Evolutionary conservation across 1,284 basidiomycete species (phyloP).

Genomic region (Boletus sp.): DNA sequence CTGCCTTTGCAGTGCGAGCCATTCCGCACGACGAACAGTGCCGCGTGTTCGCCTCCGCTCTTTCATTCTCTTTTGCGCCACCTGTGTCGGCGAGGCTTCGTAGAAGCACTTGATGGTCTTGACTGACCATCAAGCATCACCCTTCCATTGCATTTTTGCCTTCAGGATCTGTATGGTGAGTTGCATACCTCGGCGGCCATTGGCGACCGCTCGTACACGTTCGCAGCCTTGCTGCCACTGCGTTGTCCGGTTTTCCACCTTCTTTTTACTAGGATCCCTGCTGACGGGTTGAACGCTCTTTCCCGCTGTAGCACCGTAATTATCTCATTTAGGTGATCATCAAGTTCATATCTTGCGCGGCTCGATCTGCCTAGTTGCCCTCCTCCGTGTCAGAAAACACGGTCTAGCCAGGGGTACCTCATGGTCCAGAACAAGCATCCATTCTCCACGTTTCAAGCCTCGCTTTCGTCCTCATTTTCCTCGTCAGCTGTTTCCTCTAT

Average conservation of each 20-base stretch:
- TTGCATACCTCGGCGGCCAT: slow-evolving; percentile 7
- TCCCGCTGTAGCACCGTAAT: slow-evolving; percentile 30
- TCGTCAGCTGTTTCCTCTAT: slow-evolving; percentile 40
- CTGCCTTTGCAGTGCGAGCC: slow-evolving; percentile 6
- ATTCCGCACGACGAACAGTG: slow-evolving; percentile 17
- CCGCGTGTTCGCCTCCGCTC: slow-evolving; percentile 19
- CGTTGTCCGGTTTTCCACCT: slow-evolving; percentile 33
- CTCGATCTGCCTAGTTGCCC: slow-evolving; percentile 21
- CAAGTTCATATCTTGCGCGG: slow-evolving; percentile 26
- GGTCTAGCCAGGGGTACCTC: slow-evolving; percentile 29
- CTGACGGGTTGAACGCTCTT: slow-evolving; percentile 19
- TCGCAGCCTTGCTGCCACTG: slow-evolving; percentile 37
- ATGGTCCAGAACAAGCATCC: slow-evolving; percentile 35
- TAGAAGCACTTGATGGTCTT: slow-evolving; percentile 26
- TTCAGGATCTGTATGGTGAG: slow-evolving; percentile 28
- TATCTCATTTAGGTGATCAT: slow-evolving; percentile 31
- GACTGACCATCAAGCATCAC: slow-evolving; percentile 22
- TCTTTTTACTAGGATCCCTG: slow-evolving; percentile 17
- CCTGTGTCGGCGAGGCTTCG: slow-evolving; percentile 1
- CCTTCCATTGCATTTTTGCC: slow-evolving; percentile 7
- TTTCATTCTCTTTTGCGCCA: slow-evolving; percentile 13
- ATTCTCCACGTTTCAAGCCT: slow-evolving; percentile 38
- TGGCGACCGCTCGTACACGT: slow-evolving; percentile 23
- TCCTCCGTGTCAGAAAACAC: slow-evolving; percentile 26
- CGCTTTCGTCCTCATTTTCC: slow-evolving; percentile 42